Evolutionary conservation across 1,284 basidiomycete genomes (phyloP).

Genomic region (Pyrrhoderma lamaoense): DNA sequence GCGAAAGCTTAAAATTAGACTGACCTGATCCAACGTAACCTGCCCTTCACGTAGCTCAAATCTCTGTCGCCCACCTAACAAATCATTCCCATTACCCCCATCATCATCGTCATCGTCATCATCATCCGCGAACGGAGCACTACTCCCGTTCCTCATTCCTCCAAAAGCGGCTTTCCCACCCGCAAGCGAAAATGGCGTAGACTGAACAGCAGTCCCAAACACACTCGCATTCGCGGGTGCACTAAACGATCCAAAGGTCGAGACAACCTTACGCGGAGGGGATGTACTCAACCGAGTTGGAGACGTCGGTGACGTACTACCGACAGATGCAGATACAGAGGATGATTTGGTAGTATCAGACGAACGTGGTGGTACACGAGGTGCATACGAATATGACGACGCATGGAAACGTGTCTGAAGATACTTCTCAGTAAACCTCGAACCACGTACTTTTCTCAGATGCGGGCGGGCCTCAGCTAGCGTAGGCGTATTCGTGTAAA

Average conservation of each 20-base stretch:
- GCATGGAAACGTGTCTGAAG: slow-evolving; percentile 62
- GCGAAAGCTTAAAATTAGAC: slow-evolving; percentile 20
- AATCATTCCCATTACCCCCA: slow-evolving; percentile 32
- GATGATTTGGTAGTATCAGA: slow-evolving; percentile 30
- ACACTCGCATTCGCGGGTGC: slow-evolving; percentile 66
- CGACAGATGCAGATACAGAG: slow-evolving; percentile 31
- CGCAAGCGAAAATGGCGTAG: slow-evolving; percentile 71
- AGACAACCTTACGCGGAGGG: slow-evolving; percentile 78
- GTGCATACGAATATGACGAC: slow-evolving; percentile 44
- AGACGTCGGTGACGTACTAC: slow-evolving; percentile 25
- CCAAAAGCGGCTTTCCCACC: slow-evolving; percentile 77
- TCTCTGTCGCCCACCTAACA: slow-evolving; percentile 49
- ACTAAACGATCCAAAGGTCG: slow-evolving; percentile 87
- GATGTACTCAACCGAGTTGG: slow-evolving; percentile 36
- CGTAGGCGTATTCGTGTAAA: slow-evolving; percentile 73
- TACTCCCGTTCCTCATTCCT: slow-evolving; percentile 45
- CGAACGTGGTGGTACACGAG: slow-evolving; percentile 41
- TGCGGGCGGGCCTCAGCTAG: slow-evolving; percentile 72
- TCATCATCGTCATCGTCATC: slow-evolving; percentile 58
- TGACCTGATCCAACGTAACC: slow-evolving; percentile 83
- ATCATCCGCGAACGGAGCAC: slow-evolving; percentile 29
- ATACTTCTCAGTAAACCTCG: slow-evolving; percentile 92
- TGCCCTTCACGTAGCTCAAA: slow-evolving; percentile 72
- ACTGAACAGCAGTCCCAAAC: slow-evolving; percentile 72
- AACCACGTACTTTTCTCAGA: slow-evolving; percentile 83